Conservation (phyloP, 257 asterid species). For the Solanum tacnaense region DNA sequence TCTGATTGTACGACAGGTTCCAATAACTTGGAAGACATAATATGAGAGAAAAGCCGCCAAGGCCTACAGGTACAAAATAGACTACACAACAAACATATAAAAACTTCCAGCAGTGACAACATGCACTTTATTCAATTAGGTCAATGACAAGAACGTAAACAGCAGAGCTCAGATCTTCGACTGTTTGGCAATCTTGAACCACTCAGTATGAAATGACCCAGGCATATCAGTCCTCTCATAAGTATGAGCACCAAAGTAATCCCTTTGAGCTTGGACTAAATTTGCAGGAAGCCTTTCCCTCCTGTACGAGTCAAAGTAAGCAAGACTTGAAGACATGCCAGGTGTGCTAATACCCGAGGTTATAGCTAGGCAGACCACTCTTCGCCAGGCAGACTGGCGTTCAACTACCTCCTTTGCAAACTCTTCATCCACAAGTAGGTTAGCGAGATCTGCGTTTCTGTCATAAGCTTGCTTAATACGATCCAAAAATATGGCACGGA, state of each 20-base stretch:
- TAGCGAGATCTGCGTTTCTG: constrained; percentile 73
- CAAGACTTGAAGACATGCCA: constrained; percentile 93
- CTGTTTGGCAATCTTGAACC: constrained; percentile 79
- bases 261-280: constrained; percentile 93
- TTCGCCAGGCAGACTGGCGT: constrained; percentile 86
- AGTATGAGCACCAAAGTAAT: constrained; percentile 94
- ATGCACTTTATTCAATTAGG: background rate
- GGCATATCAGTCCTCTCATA: constrained; percentile 73
- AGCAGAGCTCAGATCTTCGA: constrained; percentile 27
- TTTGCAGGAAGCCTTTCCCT: constrained; percentile 88
- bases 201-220: constrained; percentile 84
- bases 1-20: background rate
- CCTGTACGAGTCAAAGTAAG: constrained; percentile 79
- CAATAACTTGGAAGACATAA: background rate
- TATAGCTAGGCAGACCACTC: constrained; percentile 79
- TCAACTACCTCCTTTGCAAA: constrained; percentile 81
- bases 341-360: constrained; percentile 88
- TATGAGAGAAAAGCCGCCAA: background rate
- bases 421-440: constrained; percentile 86
- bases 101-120: background rate
- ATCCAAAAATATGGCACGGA: constrained; percentile 91
- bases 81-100: background rate
- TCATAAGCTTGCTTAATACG: constrained; percentile 92
- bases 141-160: background rate
- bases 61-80: background rate